Evolutionary conservation across 305 asterid species (phyloP), one percentile per base, ranked within the genome.

Genomic region (Fraxinus sp.): DNA sequence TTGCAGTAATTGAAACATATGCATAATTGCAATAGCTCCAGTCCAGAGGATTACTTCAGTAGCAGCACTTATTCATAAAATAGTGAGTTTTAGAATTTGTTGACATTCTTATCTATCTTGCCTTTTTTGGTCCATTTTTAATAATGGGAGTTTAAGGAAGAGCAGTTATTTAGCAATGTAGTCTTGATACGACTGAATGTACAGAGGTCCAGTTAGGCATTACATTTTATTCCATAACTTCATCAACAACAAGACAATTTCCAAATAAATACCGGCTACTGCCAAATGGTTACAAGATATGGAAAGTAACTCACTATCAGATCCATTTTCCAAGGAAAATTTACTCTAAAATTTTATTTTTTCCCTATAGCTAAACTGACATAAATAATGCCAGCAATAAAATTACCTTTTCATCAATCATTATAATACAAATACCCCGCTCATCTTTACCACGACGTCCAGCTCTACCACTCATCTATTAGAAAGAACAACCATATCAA

Each of bases 391-490:
- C 43, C n/a, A 78, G 66, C 36, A 33, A 7, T 26, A 3, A 70
- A 57, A 78, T 70, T 85, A 94, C 99, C 97, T 94, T 90, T 85
- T 94, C 99, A 79, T 94, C 98, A 79, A 96, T 85, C 99, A 96
- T 96, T 86, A 96, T 92, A 70, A 96, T 91, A 88, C 99, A 96
- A 84, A 96, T 96, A 57, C 98, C 98, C 77, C 96, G 93, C 75
- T 88, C 97, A 92, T 96, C 98, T 92, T 96, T 96, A 83, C 99
- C 99, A 87, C 99, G 98, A 7, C 99, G 99, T 83, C 99, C 98
- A 87, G 99, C 99, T 91, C 99, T 95, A 83, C 99, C 99, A 88
- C 99, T 96, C 99, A 96, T 96, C 98, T 96, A 84, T 75, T 87
- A 71, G 81, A 83, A 64, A 85, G 74, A 82, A 80, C 13, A 89